Evolutionary conservation across 2,329 filamentous ascomycete species (phyloP).

Genomic region (Nemania abortiva): DNA sequence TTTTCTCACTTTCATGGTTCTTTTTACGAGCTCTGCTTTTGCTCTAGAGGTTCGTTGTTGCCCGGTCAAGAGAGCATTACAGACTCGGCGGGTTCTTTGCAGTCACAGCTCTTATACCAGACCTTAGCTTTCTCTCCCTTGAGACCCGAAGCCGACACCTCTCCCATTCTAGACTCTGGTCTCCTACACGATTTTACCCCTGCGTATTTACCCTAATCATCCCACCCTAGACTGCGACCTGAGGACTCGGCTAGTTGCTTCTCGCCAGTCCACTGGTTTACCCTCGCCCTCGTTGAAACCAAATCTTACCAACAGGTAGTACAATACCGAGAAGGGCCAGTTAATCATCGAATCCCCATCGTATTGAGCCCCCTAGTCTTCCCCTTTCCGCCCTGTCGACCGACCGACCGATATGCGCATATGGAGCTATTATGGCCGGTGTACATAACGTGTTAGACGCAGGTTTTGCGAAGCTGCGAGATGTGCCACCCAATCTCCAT

Average conservation of each 20-base stretch:
- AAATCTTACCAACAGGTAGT: background rate
- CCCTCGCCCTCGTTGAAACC: background rate
- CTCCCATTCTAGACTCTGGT: constrained; percentile 4
- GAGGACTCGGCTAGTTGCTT: background rate
- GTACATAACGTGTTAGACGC: constrained; percentile 44
- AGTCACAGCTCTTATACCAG: background rate
- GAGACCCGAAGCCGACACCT: constrained; percentile 13
- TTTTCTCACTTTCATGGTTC: background rate
- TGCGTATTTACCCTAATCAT: background rate
- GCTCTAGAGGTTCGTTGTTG: constrained; percentile 8
- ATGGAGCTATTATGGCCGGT: constrained; percentile 46
- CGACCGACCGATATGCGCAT: constrained; percentile 45
- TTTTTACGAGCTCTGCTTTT: background rate
- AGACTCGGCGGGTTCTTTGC: background rate
- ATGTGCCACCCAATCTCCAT: constrained; percentile 56
- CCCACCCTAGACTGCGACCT: background rate
- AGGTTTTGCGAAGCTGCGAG: constrained; percentile 46
- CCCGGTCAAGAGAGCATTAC: background rate
- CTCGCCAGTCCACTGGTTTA: background rate
- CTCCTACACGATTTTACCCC: background rate
- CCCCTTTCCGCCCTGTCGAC: background rate
- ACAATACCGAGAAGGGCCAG: background rate
- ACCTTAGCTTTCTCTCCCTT: background rate
- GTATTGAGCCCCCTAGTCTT: constrained; percentile 3
- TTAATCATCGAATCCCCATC: background rate